Conservation (phyloP, 2,329 filamentous ascomycete species). For the Paraphoma chrysanthemicola region DNA sequence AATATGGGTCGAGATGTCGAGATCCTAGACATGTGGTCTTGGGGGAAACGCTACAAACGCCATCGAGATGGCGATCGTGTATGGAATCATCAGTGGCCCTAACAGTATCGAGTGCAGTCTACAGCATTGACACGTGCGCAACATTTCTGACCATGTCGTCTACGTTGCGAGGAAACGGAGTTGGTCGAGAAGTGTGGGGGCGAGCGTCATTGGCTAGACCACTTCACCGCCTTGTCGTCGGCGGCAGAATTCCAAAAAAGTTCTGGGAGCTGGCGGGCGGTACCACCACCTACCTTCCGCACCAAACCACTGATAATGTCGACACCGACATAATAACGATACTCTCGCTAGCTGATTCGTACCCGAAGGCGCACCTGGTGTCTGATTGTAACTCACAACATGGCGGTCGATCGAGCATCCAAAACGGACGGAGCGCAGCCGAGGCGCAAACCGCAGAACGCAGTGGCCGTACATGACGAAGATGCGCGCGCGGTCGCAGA, state of each 20-base stretch:
- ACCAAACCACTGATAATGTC: background rate
- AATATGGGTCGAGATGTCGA: no score
- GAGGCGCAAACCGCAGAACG: conserved; percentile 31
- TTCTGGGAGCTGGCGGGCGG: background rate
- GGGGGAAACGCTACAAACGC: no score
- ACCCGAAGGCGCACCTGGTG: no score
- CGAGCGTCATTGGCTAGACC: no score
- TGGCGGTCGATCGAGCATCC: conserved; percentile 30
- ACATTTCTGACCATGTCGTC: no score
- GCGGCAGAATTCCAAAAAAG: background rate
- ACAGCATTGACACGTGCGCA: no score
- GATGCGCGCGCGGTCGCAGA: conserved; percentile 37
- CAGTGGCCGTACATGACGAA: conserved; percentile 30
- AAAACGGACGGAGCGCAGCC: conserved; percentile 21
- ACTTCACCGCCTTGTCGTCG: background rate
- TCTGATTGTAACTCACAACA: conserved; percentile 2
- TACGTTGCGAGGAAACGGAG: no score
- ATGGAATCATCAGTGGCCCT: no score
- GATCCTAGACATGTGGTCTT: no score
- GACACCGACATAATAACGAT: background rate
- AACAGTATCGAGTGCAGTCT: no score
- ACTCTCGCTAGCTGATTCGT: no score
- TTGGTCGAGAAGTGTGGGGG: background rate
- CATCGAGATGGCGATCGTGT: no score
- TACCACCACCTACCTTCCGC: background rate